Percentiles rank a stretch among this genome's conserved stretches.
These are phyloP conservation scores for Talaromyces sp. DNA, from an alignment of 2,329 filamentous ascomycete species.

Conservation along the genomic window DNA sequence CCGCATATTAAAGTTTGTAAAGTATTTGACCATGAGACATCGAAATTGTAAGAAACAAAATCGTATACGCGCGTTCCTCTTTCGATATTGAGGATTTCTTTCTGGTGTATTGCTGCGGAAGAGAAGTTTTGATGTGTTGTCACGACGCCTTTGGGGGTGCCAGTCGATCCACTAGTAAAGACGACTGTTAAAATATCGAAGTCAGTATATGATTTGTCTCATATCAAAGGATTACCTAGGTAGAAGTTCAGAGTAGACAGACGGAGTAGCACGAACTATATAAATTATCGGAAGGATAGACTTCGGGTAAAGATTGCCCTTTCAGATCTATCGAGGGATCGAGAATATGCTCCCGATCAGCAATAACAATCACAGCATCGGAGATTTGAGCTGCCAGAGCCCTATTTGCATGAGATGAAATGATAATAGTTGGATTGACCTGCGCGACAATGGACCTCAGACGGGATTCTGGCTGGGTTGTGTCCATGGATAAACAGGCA, in stretches of 20 bases:
- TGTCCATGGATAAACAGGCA: conserved; percentile 13
- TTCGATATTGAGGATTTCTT: background rate
- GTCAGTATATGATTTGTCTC: background rate
- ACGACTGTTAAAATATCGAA: conserved; percentile 55
- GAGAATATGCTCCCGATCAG: conserved; percentile 2
- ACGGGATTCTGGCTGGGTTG: conserved; percentile 12
- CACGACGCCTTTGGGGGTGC: conserved; percentile 78
- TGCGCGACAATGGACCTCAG: conserved; percentile 11
- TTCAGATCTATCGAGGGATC: background rate
- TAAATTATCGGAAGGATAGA: background rate
- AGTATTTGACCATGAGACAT: conserved; percentile 17
- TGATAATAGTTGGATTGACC: background rate
- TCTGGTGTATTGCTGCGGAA: conserved; percentile 8
- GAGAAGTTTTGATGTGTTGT: conserved; percentile 33
- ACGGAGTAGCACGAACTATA: background rate
- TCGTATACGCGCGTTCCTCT: conserved; percentile 4
- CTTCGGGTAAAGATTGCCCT: background rate
- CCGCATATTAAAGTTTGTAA: conserved; percentile 15
- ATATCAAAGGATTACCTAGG: background rate
- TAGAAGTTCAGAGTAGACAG: background rate
- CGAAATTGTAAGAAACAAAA: conserved; percentile 17
- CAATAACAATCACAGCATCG: background rate
- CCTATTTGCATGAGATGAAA: conserved; percentile 3
- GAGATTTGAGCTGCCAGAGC: background rate
- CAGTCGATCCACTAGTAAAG: conserved; percentile 90